Percentiles rank a stretch among this genome's conserved stretches.
Conservation (phyloP, 1,284 basidiomycete species). For the Ceratobasidium theobromae region DNA sequence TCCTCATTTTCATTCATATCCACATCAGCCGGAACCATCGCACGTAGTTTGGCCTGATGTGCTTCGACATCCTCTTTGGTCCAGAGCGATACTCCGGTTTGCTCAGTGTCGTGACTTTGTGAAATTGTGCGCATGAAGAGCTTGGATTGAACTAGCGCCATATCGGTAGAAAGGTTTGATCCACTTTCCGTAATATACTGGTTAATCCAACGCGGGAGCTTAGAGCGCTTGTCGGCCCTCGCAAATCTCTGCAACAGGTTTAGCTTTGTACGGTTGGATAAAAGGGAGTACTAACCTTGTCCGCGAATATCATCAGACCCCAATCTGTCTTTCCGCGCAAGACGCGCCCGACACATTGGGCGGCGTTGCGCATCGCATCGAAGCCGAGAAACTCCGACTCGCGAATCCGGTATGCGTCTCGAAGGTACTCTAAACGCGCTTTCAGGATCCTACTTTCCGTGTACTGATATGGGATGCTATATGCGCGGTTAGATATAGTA, state of each 20-base stretch:
- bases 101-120: constrained; percentile 92
- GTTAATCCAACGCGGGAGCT: constrained; percentile 98
- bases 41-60: constrained; percentile 76
- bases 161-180: constrained; percentile 97
- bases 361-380: constrained; percentile 99
- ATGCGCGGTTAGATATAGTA: neutral
- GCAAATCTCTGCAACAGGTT: constrained; percentile 79
- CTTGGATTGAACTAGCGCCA: constrained; percentile 95
- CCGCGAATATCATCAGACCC: constrained; percentile 99
- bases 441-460: constrained; percentile 98
- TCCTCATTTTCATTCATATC: constrained; percentile 43
- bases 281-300: constrained; percentile 68
- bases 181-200: constrained; percentile 98
- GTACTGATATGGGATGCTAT: constrained; percentile 95
- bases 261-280: constrained; percentile 7
- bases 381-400: constrained; percentile 99
- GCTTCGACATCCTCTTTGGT: constrained; percentile 82
- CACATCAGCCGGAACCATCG: constrained; percentile 50
- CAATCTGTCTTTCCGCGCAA: constrained; percentile 98
- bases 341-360: constrained; percentile 98
- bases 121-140: constrained; percentile 97
- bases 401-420: constrained; percentile 97
- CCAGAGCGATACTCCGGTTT: constrained; percentile 95
- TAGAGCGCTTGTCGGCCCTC: constrained; percentile 92
- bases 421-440: constrained; percentile 93